Percentiles rank a stretch among this genome's conserved stretches.
Evolutionary conservation across 1,139 yeast species (phyloP).

Genomic region (Hemisphaericaspora xylanilytica): DNA sequence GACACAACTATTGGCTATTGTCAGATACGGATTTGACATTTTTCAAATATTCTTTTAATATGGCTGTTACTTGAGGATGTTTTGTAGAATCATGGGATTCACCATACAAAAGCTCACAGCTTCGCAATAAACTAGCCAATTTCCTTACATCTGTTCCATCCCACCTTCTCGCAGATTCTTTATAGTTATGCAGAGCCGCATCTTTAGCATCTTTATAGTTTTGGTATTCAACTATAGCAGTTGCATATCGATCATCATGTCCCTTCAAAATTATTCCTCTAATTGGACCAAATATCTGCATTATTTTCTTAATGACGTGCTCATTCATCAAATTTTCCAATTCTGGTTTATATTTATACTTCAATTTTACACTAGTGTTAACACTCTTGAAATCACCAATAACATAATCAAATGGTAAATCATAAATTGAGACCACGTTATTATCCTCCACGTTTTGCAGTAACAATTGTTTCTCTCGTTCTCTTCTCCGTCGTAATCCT

Average conservation of each 20-base stretch:
- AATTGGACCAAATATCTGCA: slow-evolving; percentile 48
- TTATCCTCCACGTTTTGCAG: background rate
- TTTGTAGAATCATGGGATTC: slow-evolving; percentile 2
- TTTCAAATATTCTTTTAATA: slow-evolving; percentile 9
- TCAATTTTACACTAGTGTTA: slow-evolving; percentile 40
- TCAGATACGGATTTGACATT: slow-evolving; percentile 41
- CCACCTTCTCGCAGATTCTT: slow-evolving; percentile 43
- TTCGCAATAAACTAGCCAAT: slow-evolving; percentile 46
- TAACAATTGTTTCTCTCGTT: slow-evolving; percentile 18
- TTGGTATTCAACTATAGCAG: slow-evolving; percentile 35
- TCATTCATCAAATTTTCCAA: slow-evolving; percentile 29
- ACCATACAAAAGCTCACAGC: slow-evolving; percentile 19
- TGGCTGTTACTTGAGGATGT: slow-evolving; percentile 8
- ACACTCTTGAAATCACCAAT: background rate
- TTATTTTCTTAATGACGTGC: slow-evolving; percentile 34
- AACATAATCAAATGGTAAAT: slow-evolving; percentile 6
- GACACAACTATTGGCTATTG: slow-evolving; percentile 12
- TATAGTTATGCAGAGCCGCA: slow-evolving; percentile 40
- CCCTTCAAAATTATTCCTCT: slow-evolving; percentile 15
- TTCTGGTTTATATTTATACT: slow-evolving; percentile 31
- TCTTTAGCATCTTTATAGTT: slow-evolving; percentile 24
- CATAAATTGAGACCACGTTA: slow-evolving; percentile 4
- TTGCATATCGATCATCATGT: slow-evolving; percentile 31
- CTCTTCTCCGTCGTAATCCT: slow-evolving; percentile 27
- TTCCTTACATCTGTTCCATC: slow-evolving; percentile 45